Percentiles rank a stretch among this genome's conserved stretches.
Conservation (phyloP, 73 alveolate genomes). For the Paramecium caudatum region DNA sequence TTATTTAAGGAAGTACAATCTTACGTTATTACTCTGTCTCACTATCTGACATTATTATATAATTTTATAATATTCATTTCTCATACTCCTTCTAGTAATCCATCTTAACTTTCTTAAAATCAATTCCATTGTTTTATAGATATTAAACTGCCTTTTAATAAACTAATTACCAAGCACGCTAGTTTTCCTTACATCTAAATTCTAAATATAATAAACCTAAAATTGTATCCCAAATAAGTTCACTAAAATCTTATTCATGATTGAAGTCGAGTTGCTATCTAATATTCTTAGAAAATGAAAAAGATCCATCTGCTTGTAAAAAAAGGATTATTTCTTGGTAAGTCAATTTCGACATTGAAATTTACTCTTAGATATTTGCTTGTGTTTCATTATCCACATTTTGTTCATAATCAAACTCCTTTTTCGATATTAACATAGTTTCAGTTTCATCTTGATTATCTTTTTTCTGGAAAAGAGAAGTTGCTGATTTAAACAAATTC, state of each 20-base stretch:
- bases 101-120: not conserved
- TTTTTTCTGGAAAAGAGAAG: too few species aligned
- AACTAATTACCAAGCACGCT: slow-evolving; percentile 5
- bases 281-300: not conserved
- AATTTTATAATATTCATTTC: too few species aligned
- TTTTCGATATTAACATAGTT: too few species aligned
- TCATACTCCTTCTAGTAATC: too few species aligned
- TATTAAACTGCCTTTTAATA: not conserved
- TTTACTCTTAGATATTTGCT: not conserved
- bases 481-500: too few species aligned
- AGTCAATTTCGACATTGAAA: not conserved
- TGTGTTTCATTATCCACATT: not conserved
- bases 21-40: not conserved
- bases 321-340: not conserved
- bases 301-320: not conserved
- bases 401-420: not conserved
- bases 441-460: too few species aligned
- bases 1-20: slow-evolving; percentile 48
- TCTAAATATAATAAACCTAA: not conserved
- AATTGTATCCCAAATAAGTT: not conserved
- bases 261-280: not conserved
- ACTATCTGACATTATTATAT: slow-evolving; percentile 42
- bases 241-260: not conserved
- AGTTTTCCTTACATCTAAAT: not conserved
- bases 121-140: not conserved